Conservation (phyloP, 495 filamentous ascomycete genomes). For the Neurospora sp. region DNA sequence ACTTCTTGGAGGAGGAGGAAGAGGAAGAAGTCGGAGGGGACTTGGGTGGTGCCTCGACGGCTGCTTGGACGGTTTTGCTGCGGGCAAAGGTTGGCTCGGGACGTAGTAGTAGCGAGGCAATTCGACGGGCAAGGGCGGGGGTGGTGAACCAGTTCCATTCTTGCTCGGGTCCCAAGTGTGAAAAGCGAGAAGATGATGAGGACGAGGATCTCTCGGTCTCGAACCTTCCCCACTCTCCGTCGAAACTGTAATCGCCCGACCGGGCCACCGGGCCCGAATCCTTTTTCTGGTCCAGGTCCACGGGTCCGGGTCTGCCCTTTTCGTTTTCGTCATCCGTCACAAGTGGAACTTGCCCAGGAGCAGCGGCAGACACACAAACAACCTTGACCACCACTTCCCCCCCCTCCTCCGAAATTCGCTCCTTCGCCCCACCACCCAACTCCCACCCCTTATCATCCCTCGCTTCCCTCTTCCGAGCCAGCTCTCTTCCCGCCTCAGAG, state of each 20-base stretch:
- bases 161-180: neutral
- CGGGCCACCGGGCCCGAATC: neutral
- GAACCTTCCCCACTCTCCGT: neutral
- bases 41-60: neutral
- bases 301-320: neutral
- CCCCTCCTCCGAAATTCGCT: conserved; percentile 23
- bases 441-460: conserved; percentile 16
- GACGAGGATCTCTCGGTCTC: neutral
- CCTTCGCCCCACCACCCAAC: conserved; percentile 24
- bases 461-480: conserved; percentile 19
- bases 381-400: conserved; percentile 25
- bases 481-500: conserved; percentile 19
- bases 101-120: neutral
- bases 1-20: neutral
- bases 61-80: neutral
- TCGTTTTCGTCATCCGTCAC: neutral
- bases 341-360: neutral
- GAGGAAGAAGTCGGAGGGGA: neutral
- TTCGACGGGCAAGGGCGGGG: neutral
- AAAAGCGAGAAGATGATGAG: neutral
- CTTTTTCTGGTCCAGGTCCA: too few species aligned
- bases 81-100: neutral
- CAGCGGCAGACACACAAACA: conserved; percentile 6
- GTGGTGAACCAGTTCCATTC: neutral
- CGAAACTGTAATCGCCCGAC: neutral